Conservation (phyloP, 176 grass and related monocot genomes). For the Oryza brachyantha region DNA sequence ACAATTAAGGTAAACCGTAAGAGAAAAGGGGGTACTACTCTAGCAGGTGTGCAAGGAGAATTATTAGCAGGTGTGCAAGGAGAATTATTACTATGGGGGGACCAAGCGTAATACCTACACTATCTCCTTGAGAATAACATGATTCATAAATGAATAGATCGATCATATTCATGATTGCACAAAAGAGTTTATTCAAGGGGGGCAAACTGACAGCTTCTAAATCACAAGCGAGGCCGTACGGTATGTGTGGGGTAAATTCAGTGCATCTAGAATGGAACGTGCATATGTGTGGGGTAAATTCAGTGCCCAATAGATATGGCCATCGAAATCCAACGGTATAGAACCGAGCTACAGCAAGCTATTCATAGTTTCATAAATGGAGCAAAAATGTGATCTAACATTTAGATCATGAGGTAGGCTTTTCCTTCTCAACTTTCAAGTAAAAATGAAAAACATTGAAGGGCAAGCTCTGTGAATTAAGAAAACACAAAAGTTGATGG, state of each 20-base stretch:
- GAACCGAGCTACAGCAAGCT: background rate
- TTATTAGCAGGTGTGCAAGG: too few species aligned
- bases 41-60: background rate
- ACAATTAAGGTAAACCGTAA: background rate
- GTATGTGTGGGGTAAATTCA: too few species aligned
- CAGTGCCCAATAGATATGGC: too few species aligned
- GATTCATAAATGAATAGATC: background rate
- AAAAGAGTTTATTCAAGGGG: background rate
- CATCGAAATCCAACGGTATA: background rate
- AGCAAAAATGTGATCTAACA: background rate
- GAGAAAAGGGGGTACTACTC: background rate
- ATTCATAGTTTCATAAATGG: background rate
- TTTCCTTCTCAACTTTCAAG: background rate
- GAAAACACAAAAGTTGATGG: background rate
- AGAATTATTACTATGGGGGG: background rate
- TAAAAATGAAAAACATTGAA: background rate
- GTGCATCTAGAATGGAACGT: background rate
- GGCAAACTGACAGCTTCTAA: background rate
- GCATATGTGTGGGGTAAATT: background rate
- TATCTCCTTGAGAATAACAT: background rate
- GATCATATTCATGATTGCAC: background rate
- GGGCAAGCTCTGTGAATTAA: background rate
- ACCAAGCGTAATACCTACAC: background rate
- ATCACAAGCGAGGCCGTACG: too few species aligned
- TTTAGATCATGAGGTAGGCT: background rate